phyloP scores from a whole-genome alignment of 139 green algal species.

The Nannochloris sp. region DNA sequence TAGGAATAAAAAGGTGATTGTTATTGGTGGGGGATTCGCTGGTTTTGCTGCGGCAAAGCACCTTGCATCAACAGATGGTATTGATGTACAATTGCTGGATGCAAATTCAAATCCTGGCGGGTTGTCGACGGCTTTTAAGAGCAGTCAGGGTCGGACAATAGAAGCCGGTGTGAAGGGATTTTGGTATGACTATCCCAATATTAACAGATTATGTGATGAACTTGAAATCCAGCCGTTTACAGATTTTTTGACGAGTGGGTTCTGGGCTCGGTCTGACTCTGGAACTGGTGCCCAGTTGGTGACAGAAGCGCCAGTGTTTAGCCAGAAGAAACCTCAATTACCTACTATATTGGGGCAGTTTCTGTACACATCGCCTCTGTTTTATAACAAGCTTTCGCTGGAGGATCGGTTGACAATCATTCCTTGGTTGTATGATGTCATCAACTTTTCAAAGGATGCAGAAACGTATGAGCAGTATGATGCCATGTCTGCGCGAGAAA shows the following conservation, averaged over 20 bases:
- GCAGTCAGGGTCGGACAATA: slow-evolving; percentile 48
- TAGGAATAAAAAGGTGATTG: slow-evolving; percentile 36
- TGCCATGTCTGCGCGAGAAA: slow-evolving; percentile 70
- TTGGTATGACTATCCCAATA: slow-evolving; percentile 68
- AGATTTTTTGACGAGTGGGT: slow-evolving; percentile 59
- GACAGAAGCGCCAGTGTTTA: slow-evolving; percentile 63
- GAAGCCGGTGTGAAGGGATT: slow-evolving; percentile 87
- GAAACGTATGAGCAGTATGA: slow-evolving; percentile 64
- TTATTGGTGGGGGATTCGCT: slow-evolving; percentile 51
- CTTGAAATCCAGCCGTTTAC: slow-evolving; percentile 64
- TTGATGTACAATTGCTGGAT: slow-evolving; percentile 71
- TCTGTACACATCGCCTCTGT: slow-evolving; percentile 61
- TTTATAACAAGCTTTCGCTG: slow-evolving; percentile 35
- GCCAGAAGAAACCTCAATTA: slow-evolving; percentile 46
- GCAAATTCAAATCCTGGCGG: slow-evolving; percentile 59
- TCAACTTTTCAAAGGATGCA: slow-evolving; percentile 56
- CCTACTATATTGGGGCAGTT: slow-evolving; percentile 79
- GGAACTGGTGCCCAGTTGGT: slow-evolving; percentile 18
- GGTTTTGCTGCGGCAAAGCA: slow-evolving; percentile 79
- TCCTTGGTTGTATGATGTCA: slow-evolving; percentile 60
- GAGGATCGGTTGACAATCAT: slow-evolving; percentile 56
- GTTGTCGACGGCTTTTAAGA: slow-evolving; percentile 55
- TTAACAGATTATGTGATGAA: slow-evolving; percentile 52
- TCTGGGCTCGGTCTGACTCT: slow-evolving; percentile 37
- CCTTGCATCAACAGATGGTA: slow-evolving; percentile 53